These are phyloP conservation scores for Nasturtium officinale DNA, from an alignment of 345 rosid genomes.

Conservation along the genomic window DNA sequence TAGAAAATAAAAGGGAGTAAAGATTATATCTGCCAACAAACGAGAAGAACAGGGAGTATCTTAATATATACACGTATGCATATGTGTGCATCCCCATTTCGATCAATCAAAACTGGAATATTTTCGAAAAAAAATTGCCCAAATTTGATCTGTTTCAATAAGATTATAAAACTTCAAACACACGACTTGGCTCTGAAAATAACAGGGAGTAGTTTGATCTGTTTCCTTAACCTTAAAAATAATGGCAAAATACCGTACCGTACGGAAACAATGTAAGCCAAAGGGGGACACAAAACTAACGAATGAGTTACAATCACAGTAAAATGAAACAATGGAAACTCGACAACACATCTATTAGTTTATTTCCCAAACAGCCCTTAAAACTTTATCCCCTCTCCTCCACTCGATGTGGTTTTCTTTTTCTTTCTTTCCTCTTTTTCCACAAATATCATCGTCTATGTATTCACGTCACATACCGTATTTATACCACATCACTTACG, in stretches of 20 bases:
- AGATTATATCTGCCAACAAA: no score
- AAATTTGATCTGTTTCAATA: no score
- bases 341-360: slow-evolving; percentile 36
- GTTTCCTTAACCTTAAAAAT: slow-evolving; percentile 28
- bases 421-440: background rate
- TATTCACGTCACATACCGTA: slow-evolving; percentile 40
- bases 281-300: slow-evolving; percentile 14
- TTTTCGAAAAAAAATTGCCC: no score
- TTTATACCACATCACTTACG: slow-evolving; percentile 38
- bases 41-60: no score
- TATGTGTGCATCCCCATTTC: no score
- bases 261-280: slow-evolving; percentile 38
- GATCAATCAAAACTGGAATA: no score
- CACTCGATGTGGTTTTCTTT: slow-evolving; percentile 19
- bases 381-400: slow-evolving; percentile 31
- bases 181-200: no score
- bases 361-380: slow-evolving; percentile 42
- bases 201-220: no score
- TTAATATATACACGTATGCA: no score
- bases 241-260: slow-evolving; percentile 31
- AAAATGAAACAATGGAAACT: slow-evolving; percentile 15
- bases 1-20: background rate
- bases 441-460: slow-evolving; percentile 39
- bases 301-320: slow-evolving; percentile 21
- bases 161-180: no score